These are phyloP conservation scores for Trichophyton rubrum DNA, from an alignment of 2,329 filamentous ascomycete genomes.

Conservation along the genomic window DNA sequence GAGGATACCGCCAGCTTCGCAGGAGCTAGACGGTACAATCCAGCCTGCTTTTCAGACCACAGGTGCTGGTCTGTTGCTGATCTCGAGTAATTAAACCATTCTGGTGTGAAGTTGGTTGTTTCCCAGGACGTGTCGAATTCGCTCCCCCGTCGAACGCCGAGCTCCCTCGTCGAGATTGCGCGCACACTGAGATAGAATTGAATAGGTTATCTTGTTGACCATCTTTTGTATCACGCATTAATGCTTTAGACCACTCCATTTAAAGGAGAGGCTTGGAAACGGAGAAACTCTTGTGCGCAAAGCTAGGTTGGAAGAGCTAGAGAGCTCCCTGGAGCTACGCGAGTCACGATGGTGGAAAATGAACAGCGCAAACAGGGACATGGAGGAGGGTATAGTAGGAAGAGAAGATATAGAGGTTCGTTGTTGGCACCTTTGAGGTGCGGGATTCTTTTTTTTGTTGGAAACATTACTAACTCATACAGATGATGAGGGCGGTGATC, in stretches of 20 bases:
- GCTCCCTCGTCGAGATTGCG: not conserved
- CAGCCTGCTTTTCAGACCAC: not conserved
- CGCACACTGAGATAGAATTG: not conserved
- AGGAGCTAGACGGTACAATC: not conserved
- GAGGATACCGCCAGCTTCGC: not conserved
- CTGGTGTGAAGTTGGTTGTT: not conserved
- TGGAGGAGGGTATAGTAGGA: slow-evolving; percentile 48
- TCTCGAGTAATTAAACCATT: not conserved
- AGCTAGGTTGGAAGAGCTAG: not conserved
- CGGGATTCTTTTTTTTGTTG: too few species aligned
- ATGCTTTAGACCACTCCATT: not conserved
- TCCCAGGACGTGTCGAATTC: not conserved
- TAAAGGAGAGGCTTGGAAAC: too few species aligned
- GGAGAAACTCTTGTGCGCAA: not conserved
- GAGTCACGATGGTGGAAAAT: slow-evolving; percentile 40
- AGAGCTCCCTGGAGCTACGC: not conserved
- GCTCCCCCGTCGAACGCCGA: not conserved
- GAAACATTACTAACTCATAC: not conserved
- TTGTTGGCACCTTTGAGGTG: not conserved
- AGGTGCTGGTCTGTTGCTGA: not conserved
- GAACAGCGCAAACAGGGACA: slow-evolving; percentile 39
- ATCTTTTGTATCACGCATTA: not conserved
- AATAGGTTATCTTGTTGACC: not conserved
- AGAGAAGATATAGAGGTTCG: slow-evolving; percentile 68
- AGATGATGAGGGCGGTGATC: slow-evolving; percentile 69